phyloP scores from a whole-genome alignment of 192 early-diverging fungal genomes.

The Entophlyctis luteolus region DNA sequence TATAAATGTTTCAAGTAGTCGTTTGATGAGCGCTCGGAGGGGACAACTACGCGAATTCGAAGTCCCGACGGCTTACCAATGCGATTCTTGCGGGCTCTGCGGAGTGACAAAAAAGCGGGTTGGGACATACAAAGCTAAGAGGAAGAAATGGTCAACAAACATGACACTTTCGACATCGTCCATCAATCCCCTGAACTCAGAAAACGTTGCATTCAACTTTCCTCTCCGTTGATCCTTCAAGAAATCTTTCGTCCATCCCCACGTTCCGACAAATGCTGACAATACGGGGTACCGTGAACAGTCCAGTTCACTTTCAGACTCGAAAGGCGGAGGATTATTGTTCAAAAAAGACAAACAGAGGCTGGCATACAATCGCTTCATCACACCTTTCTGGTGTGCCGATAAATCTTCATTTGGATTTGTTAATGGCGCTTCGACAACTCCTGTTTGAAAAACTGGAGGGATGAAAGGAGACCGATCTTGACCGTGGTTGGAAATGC shows the following conservation, averaged over 20 bases:
- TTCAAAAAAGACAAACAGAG: background rate
- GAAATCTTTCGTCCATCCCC: background rate
- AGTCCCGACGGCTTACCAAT: constrained; percentile 4
- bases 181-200: background rate
- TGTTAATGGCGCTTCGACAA: background rate
- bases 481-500: background rate
- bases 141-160: background rate
- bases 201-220: constrained; percentile 12
- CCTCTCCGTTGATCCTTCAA: background rate
- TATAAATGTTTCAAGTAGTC: background rate
- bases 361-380: constrained; percentile 9
- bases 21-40: background rate
- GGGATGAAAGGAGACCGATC: constrained; percentile 1
- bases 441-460: background rate
- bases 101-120: too few species aligned
- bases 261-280: constrained; percentile 4
- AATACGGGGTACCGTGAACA: background rate
- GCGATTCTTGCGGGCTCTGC: constrained; percentile 13
- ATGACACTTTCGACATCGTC: constrained; percentile 7
- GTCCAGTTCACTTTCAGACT: too few species aligned
- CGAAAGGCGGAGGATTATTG: too few species aligned
- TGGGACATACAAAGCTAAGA: background rate
- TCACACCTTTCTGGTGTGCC: background rate
- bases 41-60: constrained; percentile 5
- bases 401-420: constrained; percentile 2